Evolutionary conservation across 495 filamentous ascomycete genomes (phyloP).

Genomic region (Hyphodiscus hymeniophilus): DNA sequence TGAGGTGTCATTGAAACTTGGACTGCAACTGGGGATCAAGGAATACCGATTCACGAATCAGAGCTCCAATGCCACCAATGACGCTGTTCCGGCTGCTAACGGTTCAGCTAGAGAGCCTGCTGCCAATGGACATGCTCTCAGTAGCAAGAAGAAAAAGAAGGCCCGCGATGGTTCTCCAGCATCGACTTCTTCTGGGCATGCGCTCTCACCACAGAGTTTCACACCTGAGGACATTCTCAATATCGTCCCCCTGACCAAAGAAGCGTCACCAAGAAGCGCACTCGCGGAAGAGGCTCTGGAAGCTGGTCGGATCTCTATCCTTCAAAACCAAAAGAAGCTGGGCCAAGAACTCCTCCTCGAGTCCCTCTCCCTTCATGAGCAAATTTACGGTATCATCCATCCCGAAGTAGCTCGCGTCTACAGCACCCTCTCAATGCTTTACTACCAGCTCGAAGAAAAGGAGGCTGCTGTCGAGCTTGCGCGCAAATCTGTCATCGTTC

Average conservation of each 20-base stretch:
- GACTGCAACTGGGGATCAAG: slow-evolving; percentile 77
- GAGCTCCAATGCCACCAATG: slow-evolving; percentile 26
- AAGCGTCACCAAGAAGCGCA: slow-evolving; percentile 77
- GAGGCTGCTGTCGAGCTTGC: slow-evolving; percentile 89
- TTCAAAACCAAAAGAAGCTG: slow-evolving; percentile 89
- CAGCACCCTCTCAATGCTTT: slow-evolving; percentile 87
- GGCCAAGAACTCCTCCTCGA: slow-evolving; percentile 94
- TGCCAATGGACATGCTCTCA: slow-evolving; percentile 34
- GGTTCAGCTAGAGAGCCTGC: slow-evolving; percentile 21
- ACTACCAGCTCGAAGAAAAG: slow-evolving; percentile 94
- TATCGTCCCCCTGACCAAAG: slow-evolving; percentile 87
- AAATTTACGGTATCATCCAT: slow-evolving; percentile 97
- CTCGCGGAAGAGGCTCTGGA: slow-evolving; percentile 94
- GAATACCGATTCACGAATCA: slow-evolving; percentile 63
- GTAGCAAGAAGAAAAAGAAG: slow-evolving; percentile 68
- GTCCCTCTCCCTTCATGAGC: slow-evolving; percentile 91
- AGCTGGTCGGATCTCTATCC: slow-evolving; percentile 87
- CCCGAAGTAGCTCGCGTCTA: slow-evolving; percentile 95
- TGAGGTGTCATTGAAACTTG: slow-evolving; percentile 82
- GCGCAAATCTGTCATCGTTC: slow-evolving; percentile 91
- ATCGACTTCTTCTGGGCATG: slow-evolving; percentile 27
- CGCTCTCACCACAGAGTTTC: slow-evolving; percentile 55
- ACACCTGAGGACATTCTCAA: slow-evolving; percentile 80
- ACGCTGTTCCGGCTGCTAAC: slow-evolving; percentile 24
- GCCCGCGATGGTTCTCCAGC: slow-evolving; percentile 42